Evolutionary conservation across 2,329 filamentous ascomycete genomes (phyloP).

Genomic region (Cryphonectria radicalis): DNA sequence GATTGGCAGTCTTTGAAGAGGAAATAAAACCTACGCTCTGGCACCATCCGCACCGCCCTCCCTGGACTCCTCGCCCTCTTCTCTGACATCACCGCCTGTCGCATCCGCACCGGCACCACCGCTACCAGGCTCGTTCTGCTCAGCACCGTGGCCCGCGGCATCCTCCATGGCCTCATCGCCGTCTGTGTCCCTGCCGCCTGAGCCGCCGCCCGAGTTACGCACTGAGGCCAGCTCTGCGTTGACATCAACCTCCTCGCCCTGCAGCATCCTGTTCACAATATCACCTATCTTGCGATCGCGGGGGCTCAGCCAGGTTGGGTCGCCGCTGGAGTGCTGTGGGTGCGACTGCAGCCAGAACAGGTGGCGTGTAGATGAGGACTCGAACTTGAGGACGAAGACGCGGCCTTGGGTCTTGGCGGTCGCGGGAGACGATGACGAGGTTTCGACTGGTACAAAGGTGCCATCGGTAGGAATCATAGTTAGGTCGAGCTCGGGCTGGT

Average conservation of each 20-base stretch:
- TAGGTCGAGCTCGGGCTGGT: constrained; percentile 81
- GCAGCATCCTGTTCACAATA: constrained; percentile 81
- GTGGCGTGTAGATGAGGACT: constrained; percentile 86
- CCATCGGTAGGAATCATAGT: constrained; percentile 93
- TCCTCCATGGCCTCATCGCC: constrained; percentile 82
- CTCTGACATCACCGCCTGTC: constrained; percentile 87
- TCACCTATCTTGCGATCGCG: constrained; percentile 86
- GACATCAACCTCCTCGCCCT: constrained; percentile 88
- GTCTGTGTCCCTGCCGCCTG: constrained; percentile 47
- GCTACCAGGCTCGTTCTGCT: constrained; percentile 64
- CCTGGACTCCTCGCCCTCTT: constrained; percentile 85
- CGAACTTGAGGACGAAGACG: constrained; percentile 92
- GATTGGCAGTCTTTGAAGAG: constrained; percentile 29
- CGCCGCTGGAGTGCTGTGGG: constrained; percentile 70
- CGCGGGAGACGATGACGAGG: constrained; percentile 58
- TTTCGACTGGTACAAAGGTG: constrained; percentile 81
- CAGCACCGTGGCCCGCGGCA: constrained; percentile 66
- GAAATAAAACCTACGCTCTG: constrained; percentile 90
- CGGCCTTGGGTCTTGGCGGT: constrained; percentile 78
- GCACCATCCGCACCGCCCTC: constrained; percentile 96
- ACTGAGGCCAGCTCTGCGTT: constrained; percentile 71
- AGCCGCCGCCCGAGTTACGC: constrained; percentile 51
- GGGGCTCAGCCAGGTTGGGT: constrained; percentile 79
- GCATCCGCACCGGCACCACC: constrained; percentile 86
- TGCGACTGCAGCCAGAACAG: constrained; percentile 97